Conservation (phyloP, 441 rosid species). For the Aleurites moluccanus region DNA sequence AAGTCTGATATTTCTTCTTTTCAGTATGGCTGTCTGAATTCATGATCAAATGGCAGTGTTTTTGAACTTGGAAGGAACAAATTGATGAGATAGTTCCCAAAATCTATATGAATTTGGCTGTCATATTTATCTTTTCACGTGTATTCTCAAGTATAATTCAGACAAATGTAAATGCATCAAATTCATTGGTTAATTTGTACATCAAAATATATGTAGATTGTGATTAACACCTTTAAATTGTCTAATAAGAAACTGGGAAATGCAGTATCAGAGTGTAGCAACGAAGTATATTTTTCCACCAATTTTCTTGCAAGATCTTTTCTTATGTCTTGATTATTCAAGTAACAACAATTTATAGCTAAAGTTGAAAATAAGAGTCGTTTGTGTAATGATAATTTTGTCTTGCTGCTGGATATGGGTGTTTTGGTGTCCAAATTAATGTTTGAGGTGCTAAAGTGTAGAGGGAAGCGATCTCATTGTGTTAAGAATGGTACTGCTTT, state of each 20-base stretch:
- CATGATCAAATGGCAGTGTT: background rate
- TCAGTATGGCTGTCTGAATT: background rate
- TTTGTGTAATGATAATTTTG: background rate
- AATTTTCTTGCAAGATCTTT: background rate
- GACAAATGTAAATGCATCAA: background rate
- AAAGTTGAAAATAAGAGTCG: background rate
- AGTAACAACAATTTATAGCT: background rate
- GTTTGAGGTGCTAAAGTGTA: background rate
- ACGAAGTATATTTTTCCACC: background rate
- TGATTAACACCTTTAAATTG: background rate
- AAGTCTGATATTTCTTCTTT: background rate
- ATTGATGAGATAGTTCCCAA: conserved; percentile 2
- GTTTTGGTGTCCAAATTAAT: background rate
- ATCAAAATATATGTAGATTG: background rate
- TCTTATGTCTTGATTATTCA: background rate
- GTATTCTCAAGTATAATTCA: conserved; percentile 12
- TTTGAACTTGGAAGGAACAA: background rate
- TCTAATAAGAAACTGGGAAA: background rate
- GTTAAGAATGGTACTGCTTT: background rate
- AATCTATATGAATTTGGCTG: background rate
- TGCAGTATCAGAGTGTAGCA: background rate
- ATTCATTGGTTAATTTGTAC: background rate
- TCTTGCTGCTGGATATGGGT: background rate
- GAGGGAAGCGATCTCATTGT: background rate
- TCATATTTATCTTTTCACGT: background rate